Percentiles rank a stretch among this genome's conserved stretches.
Conservation (phyloP, 129 eudicot genomes). For the Arctium lappa region DNA sequence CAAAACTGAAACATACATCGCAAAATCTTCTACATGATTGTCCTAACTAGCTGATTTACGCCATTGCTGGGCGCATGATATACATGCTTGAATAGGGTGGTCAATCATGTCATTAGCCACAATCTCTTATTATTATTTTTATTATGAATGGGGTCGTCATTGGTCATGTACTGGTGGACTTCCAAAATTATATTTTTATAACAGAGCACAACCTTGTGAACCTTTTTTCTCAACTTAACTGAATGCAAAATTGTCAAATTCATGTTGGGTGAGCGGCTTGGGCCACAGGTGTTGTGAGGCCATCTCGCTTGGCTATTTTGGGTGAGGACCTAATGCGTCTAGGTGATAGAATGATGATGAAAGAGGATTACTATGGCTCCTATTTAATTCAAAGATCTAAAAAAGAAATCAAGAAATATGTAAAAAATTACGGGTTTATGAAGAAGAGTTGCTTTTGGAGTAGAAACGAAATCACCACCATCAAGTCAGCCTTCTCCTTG, state of each 20-base stretch:
- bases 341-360: neutral
- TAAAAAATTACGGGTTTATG: neutral
- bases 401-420: neutral
- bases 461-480: neutral
- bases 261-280: no score
- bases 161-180: no score
- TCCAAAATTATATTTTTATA: no score
- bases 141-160: no score
- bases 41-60: neutral
- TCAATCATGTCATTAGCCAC: no score
- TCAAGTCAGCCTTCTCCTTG: neutral
- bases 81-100: neutral
- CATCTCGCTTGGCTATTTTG: neutral
- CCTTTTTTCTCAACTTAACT: no score
- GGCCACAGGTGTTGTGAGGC: neutral
- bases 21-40: neutral
- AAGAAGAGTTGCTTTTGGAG: neutral
- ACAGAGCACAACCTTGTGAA: no score
- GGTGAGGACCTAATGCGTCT: neutral
- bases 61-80: neutral
- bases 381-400: no score
- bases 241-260: no score
- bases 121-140: no score
- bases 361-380: neutral
- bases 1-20: neutral